phyloP scores from a whole-genome alignment of 805 yeast genomes.

The Sungouiella thailandica region DNA sequence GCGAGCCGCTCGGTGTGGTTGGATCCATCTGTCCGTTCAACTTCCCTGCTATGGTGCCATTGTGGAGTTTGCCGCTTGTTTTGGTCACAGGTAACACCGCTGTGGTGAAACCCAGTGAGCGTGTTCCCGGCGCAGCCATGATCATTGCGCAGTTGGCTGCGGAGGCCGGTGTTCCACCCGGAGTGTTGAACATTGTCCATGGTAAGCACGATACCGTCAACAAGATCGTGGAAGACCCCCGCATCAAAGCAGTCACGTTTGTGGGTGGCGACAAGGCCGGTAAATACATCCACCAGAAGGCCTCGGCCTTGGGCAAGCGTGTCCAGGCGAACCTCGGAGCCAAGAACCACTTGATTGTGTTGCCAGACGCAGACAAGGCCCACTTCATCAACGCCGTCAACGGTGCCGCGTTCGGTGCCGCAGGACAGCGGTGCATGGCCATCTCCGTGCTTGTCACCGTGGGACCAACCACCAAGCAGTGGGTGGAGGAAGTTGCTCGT shows the following conservation, averaged over 20 bases:
- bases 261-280: slow-evolving; percentile 82
- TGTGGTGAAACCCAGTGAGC: slow-evolving; percentile 54
- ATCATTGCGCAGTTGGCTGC: slow-evolving; percentile 65
- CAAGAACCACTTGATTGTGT: slow-evolving; percentile 68
- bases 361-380: slow-evolving; percentile 67
- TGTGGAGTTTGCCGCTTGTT: slow-evolving; percentile 60
- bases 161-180: slow-evolving; percentile 73
- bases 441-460: slow-evolving; percentile 70
- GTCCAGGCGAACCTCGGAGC: slow-evolving; percentile 79
- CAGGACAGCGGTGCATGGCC: slow-evolving; percentile 83
- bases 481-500: slow-evolving; percentile 56
- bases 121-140: slow-evolving; percentile 80
- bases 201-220: slow-evolving; percentile 72
- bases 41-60: slow-evolving; percentile 78
- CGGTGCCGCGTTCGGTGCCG: slow-evolving; percentile 80
- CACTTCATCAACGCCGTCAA: slow-evolving; percentile 60
- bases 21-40: slow-evolving; percentile 78
- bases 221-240: slow-evolving; percentile 63
- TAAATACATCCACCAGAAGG: slow-evolving; percentile 62
- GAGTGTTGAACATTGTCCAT: slow-evolving; percentile 67
- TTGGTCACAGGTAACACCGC: slow-evolving; percentile 71
- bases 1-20: slow-evolving; percentile 72
- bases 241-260: slow-evolving; percentile 72
- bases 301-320: slow-evolving; percentile 64
- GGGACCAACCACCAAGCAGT: slow-evolving; percentile 52